Evolutionary conservation across 1,139 yeast genomes (phyloP).

Genomic region (Zygoascus meyerae): DNA sequence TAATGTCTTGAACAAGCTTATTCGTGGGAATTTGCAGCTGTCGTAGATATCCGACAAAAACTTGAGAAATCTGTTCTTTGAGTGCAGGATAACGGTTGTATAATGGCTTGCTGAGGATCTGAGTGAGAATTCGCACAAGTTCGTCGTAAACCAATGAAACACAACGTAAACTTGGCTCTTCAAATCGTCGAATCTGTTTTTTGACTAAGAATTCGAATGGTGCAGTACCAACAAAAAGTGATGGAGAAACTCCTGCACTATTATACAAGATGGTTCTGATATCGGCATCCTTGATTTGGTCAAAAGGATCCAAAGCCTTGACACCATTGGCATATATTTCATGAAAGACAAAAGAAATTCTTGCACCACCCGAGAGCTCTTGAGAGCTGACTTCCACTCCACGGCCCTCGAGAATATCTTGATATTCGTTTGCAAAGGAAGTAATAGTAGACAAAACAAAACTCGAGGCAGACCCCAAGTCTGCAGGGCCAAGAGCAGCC

Average conservation of each 20-base stretch:
- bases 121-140: conserved; percentile 83
- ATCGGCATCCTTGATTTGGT: conserved; percentile 93
- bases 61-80: conserved; percentile 77
- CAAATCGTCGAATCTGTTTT: conserved; percentile 91
- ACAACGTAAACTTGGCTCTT: conserved; percentile 91
- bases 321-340: conserved; percentile 93
- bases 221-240: conserved; percentile 92
- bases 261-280: conserved; percentile 92
- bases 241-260: conserved; percentile 94
- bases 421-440: conserved; percentile 78
- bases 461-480: conserved; percentile 79
- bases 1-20: conserved; percentile 74
- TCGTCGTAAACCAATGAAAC: conserved; percentile 91
- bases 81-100: conserved; percentile 86
- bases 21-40: conserved; percentile 81
- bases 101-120: conserved; percentile 73
- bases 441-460: conserved; percentile 88
- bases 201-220: conserved; percentile 94
- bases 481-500: conserved; percentile 62
- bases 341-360: conserved; percentile 95
- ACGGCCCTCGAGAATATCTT: conserved; percentile 89
- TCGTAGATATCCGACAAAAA: conserved; percentile 75
- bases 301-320: conserved; percentile 91
- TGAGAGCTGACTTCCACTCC: conserved; percentile 75
- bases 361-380: conserved; percentile 91